Conservation (phyloP, 2,329 filamentous ascomycete genomes). For the Graphiopsis chlorocephala region DNA sequence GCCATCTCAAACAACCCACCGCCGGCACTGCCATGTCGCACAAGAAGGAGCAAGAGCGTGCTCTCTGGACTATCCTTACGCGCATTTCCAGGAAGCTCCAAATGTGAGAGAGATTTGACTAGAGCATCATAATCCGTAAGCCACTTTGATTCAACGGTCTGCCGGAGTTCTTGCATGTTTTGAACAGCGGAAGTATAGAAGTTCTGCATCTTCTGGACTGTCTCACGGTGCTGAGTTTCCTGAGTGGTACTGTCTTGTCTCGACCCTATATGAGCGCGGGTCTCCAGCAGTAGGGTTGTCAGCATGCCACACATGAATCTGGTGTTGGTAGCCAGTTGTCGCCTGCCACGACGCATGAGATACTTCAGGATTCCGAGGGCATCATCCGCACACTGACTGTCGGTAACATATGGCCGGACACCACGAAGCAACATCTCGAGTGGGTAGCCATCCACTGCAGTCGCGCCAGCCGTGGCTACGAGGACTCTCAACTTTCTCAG, state of each 20-base stretch:
- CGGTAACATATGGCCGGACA: slow-evolving; percentile 72
- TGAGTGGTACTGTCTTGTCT: slow-evolving; percentile 78
- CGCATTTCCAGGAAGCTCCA: slow-evolving; percentile 67
- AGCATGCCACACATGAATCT: slow-evolving; percentile 79
- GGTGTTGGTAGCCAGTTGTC: slow-evolving; percentile 63
- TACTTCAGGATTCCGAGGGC: slow-evolving; percentile 83
- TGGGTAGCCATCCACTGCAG: slow-evolving; percentile 75
- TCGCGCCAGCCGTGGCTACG: slow-evolving; percentile 70
- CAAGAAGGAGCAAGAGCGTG: slow-evolving; percentile 71
- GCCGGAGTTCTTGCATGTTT: slow-evolving; percentile 54
- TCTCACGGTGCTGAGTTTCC: slow-evolving; percentile 75
- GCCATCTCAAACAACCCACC: slow-evolving; percentile 66
- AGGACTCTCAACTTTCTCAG: slow-evolving; percentile 82
- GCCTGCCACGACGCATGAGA: slow-evolving; percentile 65
- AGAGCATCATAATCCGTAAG: slow-evolving; percentile 17
- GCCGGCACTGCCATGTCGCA: slow-evolving; percentile 66
- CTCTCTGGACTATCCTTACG: slow-evolving; percentile 72
- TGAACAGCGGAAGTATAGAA: slow-evolving; percentile 78
- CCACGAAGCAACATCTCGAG: slow-evolving; percentile 87
- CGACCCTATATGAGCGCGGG: slow-evolving; percentile 72
- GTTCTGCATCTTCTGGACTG: slow-evolving; percentile 68
- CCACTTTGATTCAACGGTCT: not conserved
- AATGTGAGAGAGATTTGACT: slow-evolving; percentile 38
- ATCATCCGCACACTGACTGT: slow-evolving; percentile 87
- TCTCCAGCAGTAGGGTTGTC: slow-evolving; percentile 73